A percentile compares a stretch with the other conserved stretches of the same genome.
Conservation (phyloP, 2,329 filamentous ascomycete genomes). For the Arachnomyces sp. region DNA sequence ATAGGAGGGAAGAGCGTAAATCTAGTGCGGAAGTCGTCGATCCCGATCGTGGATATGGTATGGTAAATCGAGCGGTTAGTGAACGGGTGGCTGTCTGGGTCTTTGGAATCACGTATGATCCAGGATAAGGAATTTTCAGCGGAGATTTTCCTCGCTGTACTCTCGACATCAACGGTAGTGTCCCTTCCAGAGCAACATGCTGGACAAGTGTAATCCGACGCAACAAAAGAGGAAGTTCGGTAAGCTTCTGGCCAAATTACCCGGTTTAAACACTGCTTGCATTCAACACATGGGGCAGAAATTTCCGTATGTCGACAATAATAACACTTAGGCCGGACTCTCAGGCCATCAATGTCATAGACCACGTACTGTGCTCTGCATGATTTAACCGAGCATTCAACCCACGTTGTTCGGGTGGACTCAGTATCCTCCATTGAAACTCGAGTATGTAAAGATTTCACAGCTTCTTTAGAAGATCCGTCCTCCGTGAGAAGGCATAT, state of each 20-base stretch:
- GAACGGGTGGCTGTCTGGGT: slow-evolving; percentile 32
- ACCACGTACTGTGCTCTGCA: slow-evolving; percentile 47
- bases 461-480: slow-evolving; percentile 11
- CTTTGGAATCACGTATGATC: slow-evolving; percentile 38
- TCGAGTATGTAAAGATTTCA: slow-evolving; percentile 8
- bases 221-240: slow-evolving; percentile 28
- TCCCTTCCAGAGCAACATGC: slow-evolving; percentile 31
- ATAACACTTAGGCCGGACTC: slow-evolving; percentile 42
- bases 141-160: slow-evolving; percentile 30
- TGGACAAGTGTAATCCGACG: slow-evolving; percentile 32
- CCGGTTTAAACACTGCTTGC: slow-evolving; percentile 38
- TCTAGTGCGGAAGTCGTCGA: slow-evolving; percentile 27
- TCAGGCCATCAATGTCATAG: slow-evolving; percentile 37
- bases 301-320: slow-evolving; percentile 36
- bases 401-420: slow-evolving; percentile 35
- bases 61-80: slow-evolving; percentile 35
- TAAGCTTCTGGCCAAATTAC: slow-evolving; percentile 44
- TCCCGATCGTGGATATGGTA: slow-evolving; percentile 26
- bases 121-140: slow-evolving; percentile 38
- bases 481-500: slow-evolving; percentile 28
- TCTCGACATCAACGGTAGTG: slow-evolving; percentile 33
- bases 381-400: slow-evolving; percentile 37
- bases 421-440: slow-evolving; percentile 27
- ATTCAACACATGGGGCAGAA: slow-evolving; percentile 38
- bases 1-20: slow-evolving; percentile 30